Conservation (phyloP, 1,139 yeast species). For the Hemisphaericaspora lyxosophila region DNA sequence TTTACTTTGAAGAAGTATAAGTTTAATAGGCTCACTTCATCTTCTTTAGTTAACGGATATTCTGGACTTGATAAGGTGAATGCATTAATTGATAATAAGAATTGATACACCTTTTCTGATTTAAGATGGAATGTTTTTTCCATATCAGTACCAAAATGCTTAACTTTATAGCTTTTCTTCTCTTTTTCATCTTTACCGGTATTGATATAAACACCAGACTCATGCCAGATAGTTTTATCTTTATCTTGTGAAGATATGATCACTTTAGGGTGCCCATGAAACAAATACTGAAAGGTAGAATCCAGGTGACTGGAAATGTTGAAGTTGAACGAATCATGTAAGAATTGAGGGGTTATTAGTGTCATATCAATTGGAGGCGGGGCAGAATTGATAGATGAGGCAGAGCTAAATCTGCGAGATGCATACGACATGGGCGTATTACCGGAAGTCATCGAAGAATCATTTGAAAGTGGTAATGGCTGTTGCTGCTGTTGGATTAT, state of each 20-base stretch:
- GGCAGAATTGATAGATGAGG: slow-evolving; percentile 3
- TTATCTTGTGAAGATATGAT: slow-evolving; percentile 22
- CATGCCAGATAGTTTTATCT: slow-evolving; percentile 27
- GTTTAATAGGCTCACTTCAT: slow-evolving; percentile 23
- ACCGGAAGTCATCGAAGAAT: neutral
- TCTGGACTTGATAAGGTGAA: slow-evolving; percentile 31
- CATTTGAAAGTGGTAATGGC: neutral
- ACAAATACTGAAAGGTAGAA: slow-evolving; percentile 23
- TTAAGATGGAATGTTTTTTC: slow-evolving; percentile 18
- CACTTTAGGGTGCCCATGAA: slow-evolving; percentile 30
- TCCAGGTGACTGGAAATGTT: slow-evolving; percentile 22
- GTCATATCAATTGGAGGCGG: slow-evolving; percentile 11
- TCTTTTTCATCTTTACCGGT: slow-evolving; percentile 10
- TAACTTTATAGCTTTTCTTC: slow-evolving; percentile 14
- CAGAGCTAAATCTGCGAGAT: slow-evolving; percentile 5
- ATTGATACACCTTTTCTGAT: slow-evolving; percentile 18
- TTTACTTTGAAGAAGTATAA: slow-evolving; percentile 35
- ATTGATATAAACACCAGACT: slow-evolving; percentile 28
- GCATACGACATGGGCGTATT: neutral
- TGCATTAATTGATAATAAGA: slow-evolving; percentile 29
- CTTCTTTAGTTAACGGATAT: slow-evolving; percentile 21
- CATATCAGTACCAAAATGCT: slow-evolving; percentile 14
- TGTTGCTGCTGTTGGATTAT: neutral
- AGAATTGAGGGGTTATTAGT: slow-evolving; percentile 22
- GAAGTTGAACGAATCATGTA: slow-evolving; percentile 27